phyloP scores from a whole-genome alignment of 225 moss, liverwort and hornwort species.

The Polytrichum commune region DNA sequence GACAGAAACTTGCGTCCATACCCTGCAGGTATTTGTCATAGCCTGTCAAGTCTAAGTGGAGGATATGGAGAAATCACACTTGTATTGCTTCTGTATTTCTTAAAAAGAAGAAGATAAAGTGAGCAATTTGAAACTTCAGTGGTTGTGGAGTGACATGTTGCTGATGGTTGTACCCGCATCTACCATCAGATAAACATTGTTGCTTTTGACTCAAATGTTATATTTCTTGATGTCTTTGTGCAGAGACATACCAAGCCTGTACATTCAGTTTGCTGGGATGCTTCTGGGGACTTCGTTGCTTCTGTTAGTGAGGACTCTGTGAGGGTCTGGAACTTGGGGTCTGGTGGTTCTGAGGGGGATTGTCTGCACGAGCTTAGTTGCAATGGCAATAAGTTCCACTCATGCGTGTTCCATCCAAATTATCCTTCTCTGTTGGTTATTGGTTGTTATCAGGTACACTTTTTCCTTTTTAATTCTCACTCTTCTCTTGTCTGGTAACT shows the following conservation, averaged over 20 bases:
- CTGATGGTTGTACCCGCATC: too few species aligned
- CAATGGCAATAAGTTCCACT: slow-evolving; percentile 99
- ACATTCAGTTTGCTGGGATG: slow-evolving; percentile 98
- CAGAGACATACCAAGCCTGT: slow-evolving; percentile 99
- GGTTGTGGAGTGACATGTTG: too few species aligned
- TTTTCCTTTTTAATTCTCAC: background rate
- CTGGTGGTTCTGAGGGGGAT: slow-evolving; percentile 80
- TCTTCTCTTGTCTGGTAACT: background rate
- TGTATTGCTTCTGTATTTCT: background rate
- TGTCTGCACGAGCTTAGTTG: slow-evolving; percentile 98
- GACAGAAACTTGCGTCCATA: slow-evolving; percentile 83
- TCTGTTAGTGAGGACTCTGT: slow-evolving; percentile 99
- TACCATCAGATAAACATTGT: background rate
- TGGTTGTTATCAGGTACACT: slow-evolving; percentile 92
- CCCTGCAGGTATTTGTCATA: slow-evolving; percentile 62
- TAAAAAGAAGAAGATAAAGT: background rate
- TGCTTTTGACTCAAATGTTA: slow-evolving; percentile 10
- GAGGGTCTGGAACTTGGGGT: slow-evolving; percentile 94
- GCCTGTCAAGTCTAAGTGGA: background rate
- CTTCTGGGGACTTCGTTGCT: slow-evolving; percentile 92
- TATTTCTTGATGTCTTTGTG: slow-evolving; percentile 12
- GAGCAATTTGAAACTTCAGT: background rate
- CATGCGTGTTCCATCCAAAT: slow-evolving; percentile 98
- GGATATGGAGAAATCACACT: background rate
- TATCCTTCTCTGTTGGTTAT: slow-evolving; percentile 95